phyloP scores from a whole-genome alignment of 2,329 filamentous ascomycete genomes.

The Colletotrichum echinochloae region DNA sequence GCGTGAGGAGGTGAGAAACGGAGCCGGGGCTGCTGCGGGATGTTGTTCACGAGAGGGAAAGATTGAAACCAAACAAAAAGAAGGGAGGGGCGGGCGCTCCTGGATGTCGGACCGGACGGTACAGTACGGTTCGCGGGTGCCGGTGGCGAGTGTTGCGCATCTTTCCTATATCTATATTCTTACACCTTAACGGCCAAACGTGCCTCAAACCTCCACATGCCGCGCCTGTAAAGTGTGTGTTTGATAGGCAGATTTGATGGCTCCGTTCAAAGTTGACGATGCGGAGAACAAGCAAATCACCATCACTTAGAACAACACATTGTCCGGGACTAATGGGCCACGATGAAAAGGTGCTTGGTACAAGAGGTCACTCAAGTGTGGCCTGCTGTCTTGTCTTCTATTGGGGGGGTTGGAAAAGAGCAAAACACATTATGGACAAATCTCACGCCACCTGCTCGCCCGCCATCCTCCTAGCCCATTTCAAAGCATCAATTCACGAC shows the following conservation, averaged over 20 bases:
- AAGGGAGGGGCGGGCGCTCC: not conserved
- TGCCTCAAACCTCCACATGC: not conserved
- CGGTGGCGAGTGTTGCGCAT: not conserved
- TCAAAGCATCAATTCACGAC: not conserved
- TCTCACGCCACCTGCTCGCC: not conserved
- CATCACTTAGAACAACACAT: not conserved
- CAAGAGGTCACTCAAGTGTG: not conserved
- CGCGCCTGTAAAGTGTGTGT: not conserved
- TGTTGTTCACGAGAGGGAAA: not conserved
- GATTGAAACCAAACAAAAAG: not conserved
- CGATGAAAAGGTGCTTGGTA: not conserved
- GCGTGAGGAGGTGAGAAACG: conserved; percentile 51
- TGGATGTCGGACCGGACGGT: not conserved
- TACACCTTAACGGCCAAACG: not conserved
- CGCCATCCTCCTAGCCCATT: not conserved
- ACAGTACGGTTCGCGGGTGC: not conserved
- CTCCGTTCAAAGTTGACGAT: not conserved
- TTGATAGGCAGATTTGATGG: not conserved
- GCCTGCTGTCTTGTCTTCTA: not conserved
- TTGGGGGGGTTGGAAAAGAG: not conserved
- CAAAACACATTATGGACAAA: conserved; percentile 24
- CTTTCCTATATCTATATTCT: conserved; percentile 20
- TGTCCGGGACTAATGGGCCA: not conserved
- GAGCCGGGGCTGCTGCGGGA: not conserved
- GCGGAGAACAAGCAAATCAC: not conserved